Base-by-base conservation (phyloP, 2,329 filamentous ascomycete species). In the Aureobasidium mangrovei region DNA sequence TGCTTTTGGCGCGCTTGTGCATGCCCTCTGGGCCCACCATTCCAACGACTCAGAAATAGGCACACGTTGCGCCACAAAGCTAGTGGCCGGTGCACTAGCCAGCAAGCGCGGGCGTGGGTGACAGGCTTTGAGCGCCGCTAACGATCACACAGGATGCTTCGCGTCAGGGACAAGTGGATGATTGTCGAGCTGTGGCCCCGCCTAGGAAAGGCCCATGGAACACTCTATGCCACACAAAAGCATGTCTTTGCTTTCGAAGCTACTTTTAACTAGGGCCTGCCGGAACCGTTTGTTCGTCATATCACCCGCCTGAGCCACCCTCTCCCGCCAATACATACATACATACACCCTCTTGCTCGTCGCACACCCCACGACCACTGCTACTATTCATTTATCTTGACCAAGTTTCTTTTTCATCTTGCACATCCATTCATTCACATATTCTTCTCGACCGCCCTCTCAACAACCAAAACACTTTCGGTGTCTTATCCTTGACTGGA, bases 11-110 rank as follows among this genome's bases (percentile, higher is more conserved):
- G 38, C 53, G 53, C 44, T 54, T 54, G 53, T 54, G 53, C 44
- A 39, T 54, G 53, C 53, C 44, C 43, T 44, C 40, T 41, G 53
- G 53, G 48, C 44, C 53, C 53, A 54, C 53, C 53, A 48, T 44
- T 48, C 41, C 33, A 54, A 48, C 53, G 53, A 46, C 53, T 54
- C 53, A 54, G 53, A 48, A 54, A 54, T 54, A 54, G 53, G 53
- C 53, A 54, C 43, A 54, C 53, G 53, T 54, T 48, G 35, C 53
- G 53, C 53, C 53, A 43, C 53, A 33, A 29, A 48, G 42, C 38
- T 42, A 54, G 43, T 38, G 26, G 35, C 42, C 43, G 53, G 43
- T 54, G 53, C 43, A 48, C 53, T 54, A 54, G 38, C 24, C 31
- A 29, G 31, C 44, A 54, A 54, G 53, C 53, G 53, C 43, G 35